Evolutionary conservation across 305 asterid genomes (phyloP), one percentile per base, ranked within the genome.

Genomic region (Salvia sclarea): DNA sequence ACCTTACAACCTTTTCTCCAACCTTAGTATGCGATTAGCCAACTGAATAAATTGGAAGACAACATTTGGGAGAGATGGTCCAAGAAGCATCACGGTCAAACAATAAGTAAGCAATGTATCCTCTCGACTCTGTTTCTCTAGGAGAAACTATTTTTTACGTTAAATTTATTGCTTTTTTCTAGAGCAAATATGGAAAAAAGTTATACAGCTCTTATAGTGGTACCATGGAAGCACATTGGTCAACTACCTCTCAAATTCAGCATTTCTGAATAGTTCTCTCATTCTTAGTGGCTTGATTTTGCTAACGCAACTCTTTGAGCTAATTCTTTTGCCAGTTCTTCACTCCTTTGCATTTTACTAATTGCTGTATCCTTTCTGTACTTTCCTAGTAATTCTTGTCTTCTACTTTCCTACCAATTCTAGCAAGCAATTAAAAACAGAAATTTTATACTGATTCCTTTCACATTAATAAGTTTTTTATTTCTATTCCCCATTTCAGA

Each of bases 21-120:
- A 59, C 72, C 31, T 56, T 80, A 94, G 99, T 91, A 91, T 79
- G 97, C 89, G 24, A 83, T 94, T 50, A 89, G 94, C 85, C 98
- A 94, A 69, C 84, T 94, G 77, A 86, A 79, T 69, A 94, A 81
- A 78, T 72, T 94, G 91, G 99, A 94, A 85, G 98, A 91, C 76
- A 89, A 88, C 95, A 94, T 94, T 80, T 89, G 88, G 88, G 93
- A 84, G 78, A 88, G 87, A 37, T 94, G 98, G 99, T 78, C 80
- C 1, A 85, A 72, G 82, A 83, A 61, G 77, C 81, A 70, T 61
- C 86, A 68, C 17, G 80, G 74, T 66, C 85, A 77, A 64, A 70
- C 84, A 11, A 71, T 54, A 77, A 78, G 95, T 89, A 77, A 64
- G 92, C 74, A 57, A 59, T 62, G 57, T 64, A 7, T 72, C 54